Percentiles rank a stretch among this genome's conserved stretches.
Conservation (phyloP, 352 stramenopile genomes). For the Globisporangium barbulae region DNA sequence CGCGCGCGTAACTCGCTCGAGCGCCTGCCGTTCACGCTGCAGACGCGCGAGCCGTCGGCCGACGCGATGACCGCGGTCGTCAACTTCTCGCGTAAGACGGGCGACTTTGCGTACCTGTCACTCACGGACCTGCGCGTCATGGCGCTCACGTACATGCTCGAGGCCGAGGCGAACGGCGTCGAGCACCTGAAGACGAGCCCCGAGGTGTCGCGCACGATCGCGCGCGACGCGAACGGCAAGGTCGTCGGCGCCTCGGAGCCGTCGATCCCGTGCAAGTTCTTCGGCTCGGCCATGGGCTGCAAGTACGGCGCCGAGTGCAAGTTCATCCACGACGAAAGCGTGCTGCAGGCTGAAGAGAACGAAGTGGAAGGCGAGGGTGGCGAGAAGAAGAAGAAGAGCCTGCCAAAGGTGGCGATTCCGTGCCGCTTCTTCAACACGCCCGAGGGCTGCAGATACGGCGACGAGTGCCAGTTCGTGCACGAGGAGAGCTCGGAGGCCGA, state of each 20-base stretch:
- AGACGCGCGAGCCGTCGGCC: slow-evolving; percentile 76
- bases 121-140: slow-evolving; percentile 86
- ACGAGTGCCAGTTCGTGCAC: slow-evolving; percentile 72
- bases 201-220: slow-evolving; percentile 63
- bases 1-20: slow-evolving; percentile 67
- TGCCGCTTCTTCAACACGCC: slow-evolving; percentile 77
- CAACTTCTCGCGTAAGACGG: slow-evolving; percentile 83
- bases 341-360: slow-evolving; percentile 12
- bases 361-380: slow-evolving; percentile 17
- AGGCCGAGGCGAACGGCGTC: slow-evolving; percentile 65
- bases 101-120: slow-evolving; percentile 82
- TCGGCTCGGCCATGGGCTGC: slow-evolving; percentile 69
- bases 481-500: slow-evolving; percentile 32
- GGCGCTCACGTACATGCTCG: slow-evolving; percentile 85
- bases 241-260: slow-evolving; percentile 45
- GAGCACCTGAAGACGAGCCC: slow-evolving; percentile 73
- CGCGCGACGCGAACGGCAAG: slow-evolving; percentile 61
- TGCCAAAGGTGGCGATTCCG: slow-evolving; percentile 67
- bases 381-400: slow-evolving; percentile 16
- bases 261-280: slow-evolving; percentile 76
- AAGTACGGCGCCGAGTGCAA: slow-evolving; percentile 80
- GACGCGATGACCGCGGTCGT: slow-evolving; percentile 78
- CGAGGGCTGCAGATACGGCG: slow-evolving; percentile 69
- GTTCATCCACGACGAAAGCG: slow-evolving; percentile 69
- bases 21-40: slow-evolving; percentile 67